Evolutionary conservation across 805 yeast species (phyloP).

Genomic region (Candida pini): DNA sequence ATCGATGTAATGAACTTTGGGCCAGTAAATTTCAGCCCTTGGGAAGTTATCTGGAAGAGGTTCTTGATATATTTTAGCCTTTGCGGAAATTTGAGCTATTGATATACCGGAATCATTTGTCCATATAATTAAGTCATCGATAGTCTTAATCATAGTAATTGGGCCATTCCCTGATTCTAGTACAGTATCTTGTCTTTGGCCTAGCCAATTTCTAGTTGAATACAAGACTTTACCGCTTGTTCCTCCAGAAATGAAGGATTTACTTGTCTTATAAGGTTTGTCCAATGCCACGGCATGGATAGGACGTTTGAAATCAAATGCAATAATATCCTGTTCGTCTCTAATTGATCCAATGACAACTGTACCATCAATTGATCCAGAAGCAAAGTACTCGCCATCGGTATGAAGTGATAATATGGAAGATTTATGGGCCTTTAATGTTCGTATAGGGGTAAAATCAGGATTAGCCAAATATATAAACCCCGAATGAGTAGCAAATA

Average conservation of each 20-base stretch:
- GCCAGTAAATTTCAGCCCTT: slow-evolving; percentile 80
- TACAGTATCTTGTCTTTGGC: slow-evolving; percentile 64
- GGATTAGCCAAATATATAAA: slow-evolving; percentile 62
- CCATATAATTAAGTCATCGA: slow-evolving; percentile 72
- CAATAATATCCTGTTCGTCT: slow-evolving; percentile 59
- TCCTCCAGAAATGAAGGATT: slow-evolving; percentile 81
- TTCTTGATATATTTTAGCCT: slow-evolving; percentile 43
- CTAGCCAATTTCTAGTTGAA: slow-evolving; percentile 83
- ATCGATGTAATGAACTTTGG: slow-evolving; percentile 64
- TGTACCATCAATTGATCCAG: slow-evolving; percentile 93
- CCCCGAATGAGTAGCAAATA: slow-evolving; percentile 90
- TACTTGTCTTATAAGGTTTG: slow-evolving; percentile 54
- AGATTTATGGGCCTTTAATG: slow-evolving; percentile 80
- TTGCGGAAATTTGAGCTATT: slow-evolving; percentile 52
- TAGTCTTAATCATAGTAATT: slow-evolving; percentile 57
- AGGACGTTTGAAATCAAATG: slow-evolving; percentile 82
- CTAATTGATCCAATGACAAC: slow-evolving; percentile 70
- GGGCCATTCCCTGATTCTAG: slow-evolving; percentile 63
- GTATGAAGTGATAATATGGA: slow-evolving; percentile 69
- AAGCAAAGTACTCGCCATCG: slow-evolving; percentile 72
- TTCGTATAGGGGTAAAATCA: slow-evolving; percentile 55
- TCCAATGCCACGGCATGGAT: slow-evolving; percentile 82
- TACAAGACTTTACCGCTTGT: slow-evolving; percentile 76
- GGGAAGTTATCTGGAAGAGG: slow-evolving; percentile 51
- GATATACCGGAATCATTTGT: slow-evolving; percentile 78